phyloP scores from a whole-genome alignment of 495 filamentous ascomycete species.

The Letharia columbiana region DNA sequence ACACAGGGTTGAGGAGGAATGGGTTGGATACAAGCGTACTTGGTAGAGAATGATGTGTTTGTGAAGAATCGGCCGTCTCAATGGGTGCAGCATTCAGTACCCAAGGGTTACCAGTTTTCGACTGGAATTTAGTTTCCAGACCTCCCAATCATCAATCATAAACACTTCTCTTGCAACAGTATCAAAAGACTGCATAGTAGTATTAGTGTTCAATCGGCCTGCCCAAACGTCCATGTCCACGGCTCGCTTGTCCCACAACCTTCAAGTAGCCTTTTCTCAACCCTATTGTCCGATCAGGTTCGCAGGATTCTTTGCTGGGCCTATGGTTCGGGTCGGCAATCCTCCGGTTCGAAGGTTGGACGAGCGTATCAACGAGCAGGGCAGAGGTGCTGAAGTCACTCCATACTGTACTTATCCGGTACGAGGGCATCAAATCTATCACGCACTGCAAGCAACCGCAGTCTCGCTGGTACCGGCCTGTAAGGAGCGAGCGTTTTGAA shows the following conservation, averaged over 20 bases:
- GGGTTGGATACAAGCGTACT: background rate
- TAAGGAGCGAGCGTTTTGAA: background rate
- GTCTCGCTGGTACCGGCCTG: background rate
- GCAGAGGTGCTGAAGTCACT: background rate
- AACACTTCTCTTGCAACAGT: background rate
- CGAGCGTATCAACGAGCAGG: background rate
- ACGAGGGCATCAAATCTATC: background rate
- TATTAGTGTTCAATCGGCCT: background rate
- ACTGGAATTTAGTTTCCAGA: background rate
- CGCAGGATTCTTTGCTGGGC: background rate
- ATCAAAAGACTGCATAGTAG: background rate
- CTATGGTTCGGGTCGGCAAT: conserved; percentile 4
- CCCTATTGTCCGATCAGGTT: background rate
- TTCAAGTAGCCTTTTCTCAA: background rate
- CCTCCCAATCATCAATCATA: background rate
- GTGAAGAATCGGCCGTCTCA: background rate
- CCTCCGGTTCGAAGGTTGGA: conserved; percentile 1
- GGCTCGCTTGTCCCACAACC: no score
- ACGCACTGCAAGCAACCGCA: background rate
- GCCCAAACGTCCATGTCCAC: background rate
- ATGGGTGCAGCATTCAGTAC: background rate
- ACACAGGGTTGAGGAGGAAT: background rate
- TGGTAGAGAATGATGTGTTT: background rate
- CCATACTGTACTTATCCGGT: background rate
- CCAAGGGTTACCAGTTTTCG: background rate